phyloP scores from a whole-genome alignment of 2,329 filamentous ascomycete species.

The Beauveria australis region DNA sequence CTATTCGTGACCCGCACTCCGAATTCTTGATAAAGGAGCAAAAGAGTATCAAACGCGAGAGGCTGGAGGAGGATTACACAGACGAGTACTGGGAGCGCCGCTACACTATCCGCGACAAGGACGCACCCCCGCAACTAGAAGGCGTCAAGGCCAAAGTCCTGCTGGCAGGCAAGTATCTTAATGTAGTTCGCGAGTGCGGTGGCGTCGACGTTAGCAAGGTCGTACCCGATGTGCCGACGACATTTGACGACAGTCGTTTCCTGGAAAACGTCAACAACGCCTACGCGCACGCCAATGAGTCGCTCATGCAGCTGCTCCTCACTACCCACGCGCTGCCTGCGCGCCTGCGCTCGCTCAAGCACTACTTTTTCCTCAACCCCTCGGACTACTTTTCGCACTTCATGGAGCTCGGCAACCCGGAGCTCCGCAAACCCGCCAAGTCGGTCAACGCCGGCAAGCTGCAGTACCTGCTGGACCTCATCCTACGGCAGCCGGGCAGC shows the following conservation, averaged over 20 bases:
- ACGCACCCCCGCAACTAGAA: conserved; percentile 86
- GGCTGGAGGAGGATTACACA: conserved; percentile 91
- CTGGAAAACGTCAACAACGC: conserved; percentile 93
- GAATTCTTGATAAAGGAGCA: conserved; percentile 96
- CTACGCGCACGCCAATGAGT: conserved; percentile 92
- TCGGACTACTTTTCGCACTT: conserved; percentile 99
- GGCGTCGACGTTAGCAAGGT: conserved; percentile 89
- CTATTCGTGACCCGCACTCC: conserved; percentile 85
- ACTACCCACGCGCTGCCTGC: conserved; percentile 88
- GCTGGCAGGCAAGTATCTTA: conserved; percentile 92
- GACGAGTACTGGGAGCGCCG: conserved; percentile 99
- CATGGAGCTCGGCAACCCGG: conserved; percentile 80
- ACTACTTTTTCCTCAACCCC: conserved; percentile 97
- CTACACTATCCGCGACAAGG: conserved; percentile 86
- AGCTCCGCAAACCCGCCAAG: conserved; percentile 83
- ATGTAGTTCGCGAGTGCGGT: conserved; percentile 93
- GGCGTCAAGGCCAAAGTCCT: conserved; percentile 89
- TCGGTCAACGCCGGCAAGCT: conserved; percentile 87
- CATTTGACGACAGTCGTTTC: conserved; percentile 86
- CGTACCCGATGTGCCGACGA: conserved; percentile 78
- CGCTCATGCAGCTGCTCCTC: conserved; percentile 79
- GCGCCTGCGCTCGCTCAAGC: conserved; percentile 82
- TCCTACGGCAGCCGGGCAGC: conserved; percentile 90
- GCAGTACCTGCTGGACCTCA: conserved; percentile 90
- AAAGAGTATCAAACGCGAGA: conserved; percentile 85